Base-by-base conservation (phyloP, 495 filamentous ascomycete genomes). In the Penicillium goetzii region DNA sequence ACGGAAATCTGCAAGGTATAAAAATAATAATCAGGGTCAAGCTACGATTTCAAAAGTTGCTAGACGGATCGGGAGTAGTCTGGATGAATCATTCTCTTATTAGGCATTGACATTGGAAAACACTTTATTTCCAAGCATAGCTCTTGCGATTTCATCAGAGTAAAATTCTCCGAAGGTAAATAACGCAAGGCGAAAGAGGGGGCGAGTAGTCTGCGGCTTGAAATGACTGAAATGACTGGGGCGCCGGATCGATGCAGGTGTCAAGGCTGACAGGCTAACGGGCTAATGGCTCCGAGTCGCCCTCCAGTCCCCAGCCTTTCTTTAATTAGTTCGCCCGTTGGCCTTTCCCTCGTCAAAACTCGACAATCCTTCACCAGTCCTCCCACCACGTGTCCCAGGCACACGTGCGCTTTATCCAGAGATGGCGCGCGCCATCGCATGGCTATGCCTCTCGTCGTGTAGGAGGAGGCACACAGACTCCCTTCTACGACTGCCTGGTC, bases 321-420 rank as follows among this genome's bases (percentile, higher is more conserved):
- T 43, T 43, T 43, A 3, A 32, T 32, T 32, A 32, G 30, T 32
- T 32, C 30, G 41, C 8, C 8, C 17, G 4, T 19, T 43, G 17
- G n/a, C 14, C 41, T 43, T 43, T 19, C 2, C n/a, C 43, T 47
- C 10, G 19, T 12, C 19, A n/a, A 8, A 36, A 3, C 19, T 47
- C 43, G 19, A 23, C 21, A 12, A 21, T 47, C 6, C 12, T 23
- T 30, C 25, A 4, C 52, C 52, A 55, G 32, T 55, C 30, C 52
- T 21, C 17, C 2, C n/a, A n/a, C 26, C 52, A 55, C 52, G 52
- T 55, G 52, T 30, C n/a, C 52, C 30, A 9, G 6, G 17, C 52
- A 55, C 52, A 55, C 52, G 52, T 55, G 52, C 30, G 32, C 6
- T 34, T 19, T 55, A 55, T 55, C 52, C 52, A 15, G 32, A 55